Conservation (phyloP, 2,329 filamentous ascomycete species). For the Colletotrichum endophyticum region DNA sequence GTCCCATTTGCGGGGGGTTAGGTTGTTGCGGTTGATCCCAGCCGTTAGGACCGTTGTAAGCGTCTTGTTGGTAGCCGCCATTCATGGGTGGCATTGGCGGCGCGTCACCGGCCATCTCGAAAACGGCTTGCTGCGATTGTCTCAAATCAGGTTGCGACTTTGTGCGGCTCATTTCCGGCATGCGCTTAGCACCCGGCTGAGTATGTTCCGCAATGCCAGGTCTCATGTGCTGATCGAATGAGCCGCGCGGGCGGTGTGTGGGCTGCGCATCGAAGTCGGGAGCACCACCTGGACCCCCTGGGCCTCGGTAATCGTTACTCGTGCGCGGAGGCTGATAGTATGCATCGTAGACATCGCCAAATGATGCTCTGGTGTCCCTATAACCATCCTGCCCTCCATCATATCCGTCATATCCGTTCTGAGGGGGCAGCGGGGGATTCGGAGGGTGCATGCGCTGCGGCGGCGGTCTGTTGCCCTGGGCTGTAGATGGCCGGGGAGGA, state of each 20-base stretch:
- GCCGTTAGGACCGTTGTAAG: slow-evolving; percentile 14
- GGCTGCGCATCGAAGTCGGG: slow-evolving; percentile 48
- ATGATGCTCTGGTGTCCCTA: slow-evolving; percentile 27
- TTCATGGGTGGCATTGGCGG: slow-evolving; percentile 58
- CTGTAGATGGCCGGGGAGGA: slow-evolving; percentile 60
- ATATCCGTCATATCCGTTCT: slow-evolving; percentile 32
- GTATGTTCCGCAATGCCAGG: slow-evolving; percentile 40
- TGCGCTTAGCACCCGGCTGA: slow-evolving; percentile 55
- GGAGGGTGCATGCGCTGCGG: slow-evolving; percentile 58
- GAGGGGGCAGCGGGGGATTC: slow-evolving; percentile 41
- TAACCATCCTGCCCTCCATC: slow-evolving; percentile 35
- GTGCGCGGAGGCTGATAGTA: slow-evolving; percentile 28
- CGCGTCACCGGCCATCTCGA: slow-evolving; percentile 73
- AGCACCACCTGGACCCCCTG: slow-evolving; percentile 1
- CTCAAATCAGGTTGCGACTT: slow-evolving; percentile 73
- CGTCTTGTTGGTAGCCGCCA: slow-evolving; percentile 20
- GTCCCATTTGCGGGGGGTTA: slow-evolving; percentile 9
- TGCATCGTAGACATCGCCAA: slow-evolving; percentile 27
- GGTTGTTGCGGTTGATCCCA: slow-evolving; percentile 14
- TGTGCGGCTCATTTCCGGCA: slow-evolving; percentile 60
- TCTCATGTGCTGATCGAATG: slow-evolving; percentile 55
- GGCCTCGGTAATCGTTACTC: slow-evolving; percentile 19
- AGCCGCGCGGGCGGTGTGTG: slow-evolving; percentile 34
- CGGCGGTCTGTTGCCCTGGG: slow-evolving; percentile 55
- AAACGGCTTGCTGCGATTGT: slow-evolving; percentile 70